A percentile compares a stretch with the other conserved stretches of the same genome.
Conservation (phyloP, 176 grass and related monocot species). For the Eragrostis curvula region DNA sequence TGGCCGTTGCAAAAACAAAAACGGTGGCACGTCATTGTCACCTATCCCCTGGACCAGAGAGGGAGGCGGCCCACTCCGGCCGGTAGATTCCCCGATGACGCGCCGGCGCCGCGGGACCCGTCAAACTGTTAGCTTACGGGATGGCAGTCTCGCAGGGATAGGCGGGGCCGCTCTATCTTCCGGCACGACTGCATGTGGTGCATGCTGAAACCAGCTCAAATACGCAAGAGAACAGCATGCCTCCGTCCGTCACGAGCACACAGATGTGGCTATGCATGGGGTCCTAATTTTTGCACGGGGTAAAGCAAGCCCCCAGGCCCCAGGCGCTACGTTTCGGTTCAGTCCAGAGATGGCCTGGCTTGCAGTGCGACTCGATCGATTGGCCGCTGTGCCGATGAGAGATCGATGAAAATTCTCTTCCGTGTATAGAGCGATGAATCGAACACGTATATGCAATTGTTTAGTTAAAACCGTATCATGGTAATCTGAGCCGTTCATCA, state of each 20-base stretch:
- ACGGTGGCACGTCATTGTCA: constrained; percentile 24
- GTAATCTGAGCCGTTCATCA: no score
- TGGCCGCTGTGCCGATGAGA: neutral
- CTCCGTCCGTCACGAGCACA: neutral
- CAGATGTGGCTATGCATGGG: neutral
- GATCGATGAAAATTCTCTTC: neutral
- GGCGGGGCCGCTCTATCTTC: neutral
- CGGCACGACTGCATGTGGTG: constrained; percentile 22
- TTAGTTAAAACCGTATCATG: no score
- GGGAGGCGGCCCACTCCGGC: neutral
- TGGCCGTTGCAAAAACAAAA: neutral
- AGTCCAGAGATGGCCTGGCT: neutral
- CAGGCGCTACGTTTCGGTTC: neutral
- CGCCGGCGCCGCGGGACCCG: neutral
- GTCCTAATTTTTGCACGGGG: neutral
- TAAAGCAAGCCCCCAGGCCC: neutral
- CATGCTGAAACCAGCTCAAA: neutral
- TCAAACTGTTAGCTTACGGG: constrained; percentile 8
- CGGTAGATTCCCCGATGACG: constrained; percentile 26
- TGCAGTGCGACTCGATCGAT: neutral
- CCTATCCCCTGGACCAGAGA: constrained; percentile 20
- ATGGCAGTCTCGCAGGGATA: constrained; percentile 5
- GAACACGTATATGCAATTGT: neutral
- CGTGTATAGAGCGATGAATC: neutral
- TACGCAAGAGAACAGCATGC: neutral